Base-by-base conservation (phyloP, 306 rosid genomes). In the Glycine tomentella region DNA sequence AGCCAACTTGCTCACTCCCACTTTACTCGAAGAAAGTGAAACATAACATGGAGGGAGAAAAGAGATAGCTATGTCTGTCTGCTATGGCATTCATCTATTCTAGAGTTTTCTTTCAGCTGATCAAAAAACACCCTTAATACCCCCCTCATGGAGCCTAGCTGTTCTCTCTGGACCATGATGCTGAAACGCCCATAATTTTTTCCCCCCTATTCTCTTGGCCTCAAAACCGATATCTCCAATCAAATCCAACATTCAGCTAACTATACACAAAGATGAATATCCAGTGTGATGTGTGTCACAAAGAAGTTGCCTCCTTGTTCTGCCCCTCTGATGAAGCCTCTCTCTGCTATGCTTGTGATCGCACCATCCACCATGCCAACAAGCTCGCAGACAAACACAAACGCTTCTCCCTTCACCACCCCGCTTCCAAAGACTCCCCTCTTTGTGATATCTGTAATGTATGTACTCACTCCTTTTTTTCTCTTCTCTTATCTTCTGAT, bases 261-360 rank as follows among this genome's bases (percentile, higher is more conserved):
- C 31, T 25, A 25, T 25, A 25, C 31, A 1, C 31, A 25, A 25
- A 25, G 31, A 25, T 94, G 98, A 92, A 92, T 94, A 92, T 92
- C 87, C 87, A 78, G 69, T 94, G 98, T 74, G 97, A 89, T 74
- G 89, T 84, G 7, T 94, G 98, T 65, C 85, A 85, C 59, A 87
- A 83, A 80, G 78, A 71, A 14, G 87, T 86, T 59, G 97, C 98
- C 7, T 82, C 90, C 1, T 81, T 91, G 9, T 91, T 91, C 79
- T 94, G 98, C 69, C 82, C 89, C 2, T 88, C 94, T 5, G 98
- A 94, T 83, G 98, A 94, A 87, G 98, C 97, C 1, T 92, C 92
- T 71, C 95, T 94, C 12, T 94, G 98, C 68, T 84, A 84, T 78
- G 86, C 17, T 13, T 94, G 97, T 58, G 97, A 92, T 61, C 76